A percentile compares a stretch with the other conserved stretches of the same genome.
phyloP scores from a whole-genome alignment of 768 basidiomycete genomes.

The Galerina sulciceps region DNA sequence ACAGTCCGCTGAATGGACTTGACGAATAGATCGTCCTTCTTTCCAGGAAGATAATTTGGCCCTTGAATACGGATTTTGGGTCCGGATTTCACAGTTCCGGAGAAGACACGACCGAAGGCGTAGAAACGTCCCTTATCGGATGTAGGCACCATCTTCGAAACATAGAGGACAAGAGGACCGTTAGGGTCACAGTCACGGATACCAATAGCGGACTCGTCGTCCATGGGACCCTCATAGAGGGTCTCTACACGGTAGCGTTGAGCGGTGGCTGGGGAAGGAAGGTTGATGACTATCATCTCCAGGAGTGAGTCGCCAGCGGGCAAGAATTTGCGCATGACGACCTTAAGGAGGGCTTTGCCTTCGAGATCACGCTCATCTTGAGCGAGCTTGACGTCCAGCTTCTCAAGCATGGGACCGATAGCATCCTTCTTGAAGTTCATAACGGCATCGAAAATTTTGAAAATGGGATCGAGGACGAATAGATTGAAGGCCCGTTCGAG shows the following conservation, averaged over 20 bases:
- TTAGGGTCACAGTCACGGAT: conserved; percentile 98
- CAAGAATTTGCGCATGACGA: conserved; percentile 98
- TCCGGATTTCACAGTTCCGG: conserved; percentile 94
- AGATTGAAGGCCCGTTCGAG: conserved; percentile 98
- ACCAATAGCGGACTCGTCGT: conserved; percentile 98
- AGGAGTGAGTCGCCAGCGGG: conserved; percentile 98
- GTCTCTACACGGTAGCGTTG: conserved; percentile 99
- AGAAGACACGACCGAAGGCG: conserved; percentile 99
- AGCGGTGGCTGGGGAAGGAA: conserved; percentile 96
- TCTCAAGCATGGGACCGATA: conserved; percentile 84
- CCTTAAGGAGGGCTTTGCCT: conserved; percentile 95
- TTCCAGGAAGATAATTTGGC: conserved; percentile 97
- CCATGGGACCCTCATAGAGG: conserved; percentile 99
- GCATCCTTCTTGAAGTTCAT: conserved; percentile 99
- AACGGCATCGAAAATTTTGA: conserved; percentile 96
- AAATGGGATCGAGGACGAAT: conserved; percentile 99
- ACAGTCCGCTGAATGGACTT: conserved; percentile 99
- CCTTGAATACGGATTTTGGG: conserved; percentile 99
- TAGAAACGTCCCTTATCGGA: conserved; percentile 99
- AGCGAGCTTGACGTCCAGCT: conserved; percentile 92
- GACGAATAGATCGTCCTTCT: conserved; percentile 97
- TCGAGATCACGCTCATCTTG: conserved; percentile 91
- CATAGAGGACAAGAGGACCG: conserved; percentile 94
- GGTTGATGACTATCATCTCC: conserved; percentile 99
- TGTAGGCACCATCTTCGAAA: conserved; percentile 99